Percentiles rank a stretch among this genome's conserved stretches.
Evolutionary conservation across 2,329 filamentous ascomycete species (phyloP).

Genomic region (Fusarium metavorans): DNA sequence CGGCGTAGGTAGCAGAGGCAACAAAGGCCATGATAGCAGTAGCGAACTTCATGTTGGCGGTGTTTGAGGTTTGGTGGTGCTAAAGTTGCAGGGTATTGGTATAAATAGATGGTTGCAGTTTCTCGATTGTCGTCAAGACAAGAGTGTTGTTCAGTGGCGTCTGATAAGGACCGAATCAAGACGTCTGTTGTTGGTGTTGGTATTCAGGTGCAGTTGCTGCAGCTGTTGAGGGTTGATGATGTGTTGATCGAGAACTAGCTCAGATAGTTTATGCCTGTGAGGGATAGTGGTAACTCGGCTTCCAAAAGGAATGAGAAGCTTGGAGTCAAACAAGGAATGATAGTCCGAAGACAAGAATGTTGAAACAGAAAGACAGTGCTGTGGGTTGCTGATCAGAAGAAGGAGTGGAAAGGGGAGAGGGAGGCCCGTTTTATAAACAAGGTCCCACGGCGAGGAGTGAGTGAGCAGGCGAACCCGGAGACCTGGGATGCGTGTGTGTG

Average conservation of each 20-base stretch:
- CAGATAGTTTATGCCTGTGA: conserved; percentile 34
- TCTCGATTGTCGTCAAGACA: conserved; percentile 45
- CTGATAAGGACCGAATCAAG: conserved; percentile 44
- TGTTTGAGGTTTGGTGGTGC: conserved; percentile 22
- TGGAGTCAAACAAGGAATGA: conserved; percentile 42
- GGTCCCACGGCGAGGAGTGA: conserved; percentile 8
- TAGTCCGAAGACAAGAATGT: conserved; percentile 45
- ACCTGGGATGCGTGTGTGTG: conserved; percentile 12
- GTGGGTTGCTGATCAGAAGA: conserved; percentile 26
- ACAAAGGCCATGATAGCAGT: conserved; percentile 58
- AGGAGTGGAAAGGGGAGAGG: conserved; percentile 34
- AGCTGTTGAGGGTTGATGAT: conserved; percentile 9
- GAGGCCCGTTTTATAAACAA: conserved; percentile 47
- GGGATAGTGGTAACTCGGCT: conserved; percentile 42
- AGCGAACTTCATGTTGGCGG: conserved; percentile 67
- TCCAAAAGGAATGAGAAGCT: conserved; percentile 51
- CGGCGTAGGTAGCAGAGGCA: conserved; percentile 56
- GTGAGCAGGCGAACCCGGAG: conserved; percentile 9
- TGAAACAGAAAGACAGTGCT: conserved; percentile 42
- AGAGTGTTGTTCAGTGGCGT: conserved; percentile 30
- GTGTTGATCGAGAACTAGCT: conserved; percentile 44
- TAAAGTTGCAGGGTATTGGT: conserved; percentile 10
- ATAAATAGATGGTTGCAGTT: conserved; percentile 11
- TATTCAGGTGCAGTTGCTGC: conserved; percentile 22
- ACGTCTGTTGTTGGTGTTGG: conserved; percentile 13